Conservation (phyloP, 768 basidiomycete species). For the Leccinum arenicola region DNA sequence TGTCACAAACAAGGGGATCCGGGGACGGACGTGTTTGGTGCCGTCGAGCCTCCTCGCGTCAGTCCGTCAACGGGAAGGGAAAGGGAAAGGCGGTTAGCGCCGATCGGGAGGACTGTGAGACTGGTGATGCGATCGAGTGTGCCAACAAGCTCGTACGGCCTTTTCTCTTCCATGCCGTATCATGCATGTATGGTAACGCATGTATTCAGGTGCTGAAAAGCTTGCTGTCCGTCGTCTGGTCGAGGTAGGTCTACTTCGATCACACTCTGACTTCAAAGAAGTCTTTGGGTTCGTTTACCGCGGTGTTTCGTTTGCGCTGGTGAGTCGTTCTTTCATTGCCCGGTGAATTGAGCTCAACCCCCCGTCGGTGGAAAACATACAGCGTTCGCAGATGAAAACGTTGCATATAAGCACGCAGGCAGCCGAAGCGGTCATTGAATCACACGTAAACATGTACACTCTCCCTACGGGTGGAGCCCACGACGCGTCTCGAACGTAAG, state of each 20-base stretch:
- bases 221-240: constrained; percentile 33
- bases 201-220: constrained; percentile 36
- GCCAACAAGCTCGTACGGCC: constrained; percentile 58
- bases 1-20: constrained; percentile 15
- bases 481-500: not conserved
- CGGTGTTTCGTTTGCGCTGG: constrained; percentile 40
- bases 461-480: not conserved
- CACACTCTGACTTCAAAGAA: constrained; percentile 40
- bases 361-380: not conserved
- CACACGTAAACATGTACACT: constrained; percentile 38
- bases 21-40: constrained; percentile 33
- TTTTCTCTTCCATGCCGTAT: not conserved
- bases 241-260: constrained; percentile 32
- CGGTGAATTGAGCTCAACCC: not conserved
- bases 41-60: constrained; percentile 17
- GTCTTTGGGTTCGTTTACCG: constrained; percentile 39
- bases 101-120: constrained; percentile 21
- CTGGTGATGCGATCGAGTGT: constrained; percentile 43
- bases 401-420: constrained; percentile 21
- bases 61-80: constrained; percentile 30
- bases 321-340: constrained; percentile 19
- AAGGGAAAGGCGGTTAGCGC: constrained; percentile 35
- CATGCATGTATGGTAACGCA: not conserved
- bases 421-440: constrained; percentile 33
- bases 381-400: constrained; percentile 32